These are phyloP conservation scores for Scheffersomyces lignosus DNA, from an alignment of 805 yeast species.

Conservation along the genomic window DNA sequence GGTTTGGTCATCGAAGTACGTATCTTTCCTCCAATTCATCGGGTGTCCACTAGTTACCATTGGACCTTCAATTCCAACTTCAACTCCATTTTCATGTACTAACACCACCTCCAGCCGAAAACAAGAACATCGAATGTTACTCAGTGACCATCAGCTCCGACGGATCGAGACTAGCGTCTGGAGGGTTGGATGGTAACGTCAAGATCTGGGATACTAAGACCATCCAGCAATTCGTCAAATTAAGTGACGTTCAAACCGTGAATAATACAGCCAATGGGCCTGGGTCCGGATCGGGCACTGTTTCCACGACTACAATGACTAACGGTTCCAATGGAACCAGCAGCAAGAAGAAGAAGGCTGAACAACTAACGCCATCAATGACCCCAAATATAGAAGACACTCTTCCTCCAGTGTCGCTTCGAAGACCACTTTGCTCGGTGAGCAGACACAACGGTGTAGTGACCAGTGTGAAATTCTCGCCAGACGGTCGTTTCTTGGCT, in stretches of 20 bases:
- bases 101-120: conserved; percentile 62
- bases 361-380: conserved; percentile 3
- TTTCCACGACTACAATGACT: conserved; percentile 1
- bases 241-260: too few relatives aligned
- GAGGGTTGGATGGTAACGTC: conserved; percentile 89
- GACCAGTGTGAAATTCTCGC: conserved; percentile 88
- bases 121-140: conserved; percentile 78
- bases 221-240: conserved; percentile 41
- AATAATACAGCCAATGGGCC: too few relatives aligned
- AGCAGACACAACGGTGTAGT: conserved; percentile 96
- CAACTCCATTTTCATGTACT: conserved; percentile 12
- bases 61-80: too few relatives aligned
- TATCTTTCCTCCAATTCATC: conserved; percentile 7
- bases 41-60: too few relatives aligned
- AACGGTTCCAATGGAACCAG: too few relatives aligned
- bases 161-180: conserved; percentile 85
- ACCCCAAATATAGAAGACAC: conserved; percentile 3
- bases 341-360: conserved; percentile 8
- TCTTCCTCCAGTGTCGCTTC: conserved; percentile 22
- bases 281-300: neutral
- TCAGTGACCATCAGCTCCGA: conserved; percentile 79
- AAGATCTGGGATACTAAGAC: conserved; percentile 80
- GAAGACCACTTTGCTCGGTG: conserved; percentile 80
- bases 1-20: conserved; percentile 47
- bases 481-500: conserved; percentile 87